A percentile compares a stretch with the other conserved stretches of the same genome.
These are phyloP conservation scores for Colletotrichum orchidophilum DNA, from an alignment of 2,329 filamentous ascomycete species.

Conservation along the genomic window DNA sequence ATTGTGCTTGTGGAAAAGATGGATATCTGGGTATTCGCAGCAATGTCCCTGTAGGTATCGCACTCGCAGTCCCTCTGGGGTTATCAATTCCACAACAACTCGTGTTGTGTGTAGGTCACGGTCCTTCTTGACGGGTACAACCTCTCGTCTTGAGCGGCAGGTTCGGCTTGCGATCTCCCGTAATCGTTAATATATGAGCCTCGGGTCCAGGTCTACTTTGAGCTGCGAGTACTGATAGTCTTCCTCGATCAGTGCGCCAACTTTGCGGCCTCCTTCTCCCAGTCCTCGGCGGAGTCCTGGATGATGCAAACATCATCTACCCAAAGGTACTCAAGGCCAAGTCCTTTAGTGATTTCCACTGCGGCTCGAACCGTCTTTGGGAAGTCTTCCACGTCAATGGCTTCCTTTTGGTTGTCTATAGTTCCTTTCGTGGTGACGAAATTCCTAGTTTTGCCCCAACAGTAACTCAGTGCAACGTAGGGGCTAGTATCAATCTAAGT, in stretches of 20 bases:
- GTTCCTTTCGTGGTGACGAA: background rate
- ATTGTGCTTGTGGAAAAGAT: background rate
- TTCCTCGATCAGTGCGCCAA: constrained; percentile 7
- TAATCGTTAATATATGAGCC: background rate
- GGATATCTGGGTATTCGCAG: background rate
- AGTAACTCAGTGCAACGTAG: background rate
- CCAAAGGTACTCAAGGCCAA: constrained; percentile 34
- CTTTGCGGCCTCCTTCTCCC: constrained; percentile 39
- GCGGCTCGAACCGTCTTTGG: background rate
- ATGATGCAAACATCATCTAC: constrained; percentile 38
- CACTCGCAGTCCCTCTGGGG: background rate
- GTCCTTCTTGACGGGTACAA: background rate
- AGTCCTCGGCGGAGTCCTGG: constrained; percentile 39
- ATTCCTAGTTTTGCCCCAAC: background rate
- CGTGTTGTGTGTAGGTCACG: background rate
- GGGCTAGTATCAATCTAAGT: background rate
- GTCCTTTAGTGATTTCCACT: background rate
- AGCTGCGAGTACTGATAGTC: background rate
- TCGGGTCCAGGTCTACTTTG: background rate
- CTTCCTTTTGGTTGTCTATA: background rate
- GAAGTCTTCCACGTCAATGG: background rate
- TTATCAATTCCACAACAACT: background rate
- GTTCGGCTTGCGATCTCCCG: background rate
- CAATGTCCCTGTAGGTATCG: background rate
- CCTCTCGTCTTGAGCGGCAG: background rate